Evolutionary conservation across 352 stramenopile species (phyloP), one percentile per base, ranked within the genome.

Genomic region (Phytopythium mirpurense): DNA sequence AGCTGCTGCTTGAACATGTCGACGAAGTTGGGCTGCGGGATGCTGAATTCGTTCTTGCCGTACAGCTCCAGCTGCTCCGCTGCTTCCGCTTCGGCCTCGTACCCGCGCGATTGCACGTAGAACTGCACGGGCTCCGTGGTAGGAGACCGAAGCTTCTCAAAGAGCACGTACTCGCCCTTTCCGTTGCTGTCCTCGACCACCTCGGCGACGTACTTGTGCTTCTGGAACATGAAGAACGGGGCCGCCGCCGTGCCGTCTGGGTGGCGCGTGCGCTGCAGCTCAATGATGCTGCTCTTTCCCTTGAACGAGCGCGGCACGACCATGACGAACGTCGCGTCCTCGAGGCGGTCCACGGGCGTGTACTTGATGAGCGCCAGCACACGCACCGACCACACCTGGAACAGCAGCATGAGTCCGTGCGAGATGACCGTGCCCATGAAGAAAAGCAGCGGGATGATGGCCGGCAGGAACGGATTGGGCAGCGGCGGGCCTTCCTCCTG

Each of bases 1-100:
- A 98, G 63, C 73, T 99, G 97, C 72, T 99, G 92, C 60, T 93
- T 87, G 56, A 99, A 97, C 67, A 99, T 88, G 56, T 96, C 88
- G 24, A 96, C 40, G 59, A 98, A 98, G 49, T 96, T 88, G 3
- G 96, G 96, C 61, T 98, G 78, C 40, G 95, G 90, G 58, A 99
- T 98, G 56, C 86, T 88, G 52, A 98, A 98, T 46, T 89, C 80
- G 70, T 99, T 99, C 50, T 82, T 82, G 43, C 92, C 95, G 52
- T 89, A 83, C 27, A 91, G 66, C 34, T 88, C 73, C 31, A 91
- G 53, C 51, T 86, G 67, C 18, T 47, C 24, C 34, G 74, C 62
- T 6, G 83, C 68, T 1, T 70, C 65, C 11, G 27, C 51, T n/a
- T 81, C 79, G 9, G 59, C 77, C 3, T 54, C 57, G 19, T 93